Base-by-base conservation (phyloP, 352 stramenopile genomes). In the Pythium rhizo-oryzae region DNA sequence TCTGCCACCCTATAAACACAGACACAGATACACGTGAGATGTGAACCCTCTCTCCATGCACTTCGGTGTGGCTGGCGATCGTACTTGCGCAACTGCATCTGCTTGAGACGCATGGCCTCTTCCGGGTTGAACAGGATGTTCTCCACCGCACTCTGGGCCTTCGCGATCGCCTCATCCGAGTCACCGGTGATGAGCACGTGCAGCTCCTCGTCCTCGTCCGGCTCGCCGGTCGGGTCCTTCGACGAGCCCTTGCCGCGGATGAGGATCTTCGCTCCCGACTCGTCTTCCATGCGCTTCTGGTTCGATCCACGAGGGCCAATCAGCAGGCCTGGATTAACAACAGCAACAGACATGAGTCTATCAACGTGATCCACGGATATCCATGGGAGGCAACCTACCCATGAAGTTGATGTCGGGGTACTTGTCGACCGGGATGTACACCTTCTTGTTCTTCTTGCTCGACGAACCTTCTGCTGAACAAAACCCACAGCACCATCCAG, bases 361-460 rank as follows among this genome's bases (percentile, higher is more conserved):
- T 33, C 6, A 33, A 33, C 28, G 28, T 33, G 28, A 33, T 33
- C 15, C 41, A n/a, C 41, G 9, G 18, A 8, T n/a, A n/a, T 47
- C 12, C 18, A 6, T 47, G 41, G 41, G 41, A 8, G 18, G 18
- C 46, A 19, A 59, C 76, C 23, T 19, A 87, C 89, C 92, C 81
- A 98, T 96, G 59, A 97, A 97, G 77, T 98, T 98, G 70, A 97
- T 97, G 33, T 98, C 92, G 8, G 89, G 88, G 77, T 98, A 91
- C 64, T 97, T 93, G 64, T 96, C 90, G 62, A 94, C 85, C 8
- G 91, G 89, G 49, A 97, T 97, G 76, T 94, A 97, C 51, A 97
- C 83, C 81, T 97, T 97, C 81, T 96, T 96, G 70, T 77, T 79
- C 74, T 94, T 96, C 77, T 92, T 93, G 25, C 71, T 76, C n/a